Evolutionary conservation across 2,329 filamentous ascomycete species (phyloP).

Genomic region (Phialophora verrucosa): DNA sequence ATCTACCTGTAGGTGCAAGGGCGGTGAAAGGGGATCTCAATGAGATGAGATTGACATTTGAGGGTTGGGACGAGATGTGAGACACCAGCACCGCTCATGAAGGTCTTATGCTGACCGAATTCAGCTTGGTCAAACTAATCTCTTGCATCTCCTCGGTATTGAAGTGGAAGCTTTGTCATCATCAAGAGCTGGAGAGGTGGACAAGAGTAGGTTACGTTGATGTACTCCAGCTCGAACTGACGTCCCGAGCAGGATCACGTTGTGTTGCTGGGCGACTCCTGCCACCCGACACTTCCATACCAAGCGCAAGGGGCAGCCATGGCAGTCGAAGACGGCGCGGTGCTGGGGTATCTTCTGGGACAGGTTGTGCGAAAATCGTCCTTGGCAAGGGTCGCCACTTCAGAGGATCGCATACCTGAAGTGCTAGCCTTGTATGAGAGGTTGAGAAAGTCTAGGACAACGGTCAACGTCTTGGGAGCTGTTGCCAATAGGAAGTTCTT

Average conservation of each 20-base stretch:
- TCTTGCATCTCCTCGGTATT: constrained; percentile 22
- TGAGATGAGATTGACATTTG: constrained; percentile 60
- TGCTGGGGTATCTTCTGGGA: constrained; percentile 60
- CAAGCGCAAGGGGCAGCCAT: constrained; percentile 50
- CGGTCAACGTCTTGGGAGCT: constrained; percentile 64
- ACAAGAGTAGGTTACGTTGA: constrained; percentile 10
- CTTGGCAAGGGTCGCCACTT: not conserved
- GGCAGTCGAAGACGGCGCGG: constrained; percentile 42
- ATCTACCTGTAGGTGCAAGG: constrained; percentile 61
- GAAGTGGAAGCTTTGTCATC: constrained; percentile 32
- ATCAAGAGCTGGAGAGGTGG: constrained; percentile 24
- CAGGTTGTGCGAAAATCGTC: not conserved
- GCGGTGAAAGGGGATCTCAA: constrained; percentile 57
- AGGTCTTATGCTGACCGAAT: not conserved
- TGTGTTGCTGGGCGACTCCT: constrained; percentile 67
- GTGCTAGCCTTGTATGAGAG: constrained; percentile 57
- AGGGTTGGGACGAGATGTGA: constrained; percentile 59
- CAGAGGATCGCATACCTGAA: constrained; percentile 44
- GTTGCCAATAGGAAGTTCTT: constrained; percentile 66
- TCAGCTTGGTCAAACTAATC: constrained; percentile 24
- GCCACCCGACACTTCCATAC: constrained; percentile 69
- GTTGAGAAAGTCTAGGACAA: constrained; percentile 63
- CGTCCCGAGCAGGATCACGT: constrained; percentile 41
- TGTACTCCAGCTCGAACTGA: not conserved
- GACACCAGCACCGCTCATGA: not conserved